Base-by-base conservation (phyloP, 192 early-diverging fungal species). In the Mortierella alpina region DNA sequence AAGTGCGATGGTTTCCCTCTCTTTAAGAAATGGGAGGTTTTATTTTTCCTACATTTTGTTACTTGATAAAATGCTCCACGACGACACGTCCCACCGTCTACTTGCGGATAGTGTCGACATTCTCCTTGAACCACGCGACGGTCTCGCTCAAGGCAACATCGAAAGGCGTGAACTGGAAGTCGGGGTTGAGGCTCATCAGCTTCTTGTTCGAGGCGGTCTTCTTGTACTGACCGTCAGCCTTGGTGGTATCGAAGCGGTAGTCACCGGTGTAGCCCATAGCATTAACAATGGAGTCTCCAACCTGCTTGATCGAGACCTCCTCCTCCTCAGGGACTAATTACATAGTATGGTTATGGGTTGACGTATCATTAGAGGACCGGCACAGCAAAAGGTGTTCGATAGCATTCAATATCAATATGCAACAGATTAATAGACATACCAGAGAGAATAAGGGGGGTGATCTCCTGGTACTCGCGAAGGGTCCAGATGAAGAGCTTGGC, bases 161-260 rank as follows among this genome's bases (percentile, higher is more conserved):
- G 73, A 95, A 94, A 4, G 88, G 89, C 14, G 94, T 95, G 82
- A 95, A 95, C 76, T 93, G 41, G 79, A 94, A 95, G 66, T 89
- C 92, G 51, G 92, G 91, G 67, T 93, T 72, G 53, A 91, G 86
- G 63, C 82, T 86, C 72, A 78, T 75, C 71, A 95, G 75, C 86
- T 95, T 95, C 18, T 79, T 86, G 72, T 95, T 95, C n/a, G 86
- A 93, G 41, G 94, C 94, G 46, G 94, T 94, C 89, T 94, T 95
- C 80, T 94, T 95, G 71, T 83, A 92, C 79, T 95, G 94, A 47
- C 93, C 94, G 81, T 95, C 94, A 20, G 91, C 84, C 73, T 88
- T 89, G 41, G 86, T 84, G 49, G 88, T 87, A 85, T 95, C 94
- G 81, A 92, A 95, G 63, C 85, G 58, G 81, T 92, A 86, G 31